Percentiles rank a stretch among this genome's conserved stretches.
Conservation (phyloP, 768 basidiomycete genomes). For the Mycena kentingensis region DNA sequence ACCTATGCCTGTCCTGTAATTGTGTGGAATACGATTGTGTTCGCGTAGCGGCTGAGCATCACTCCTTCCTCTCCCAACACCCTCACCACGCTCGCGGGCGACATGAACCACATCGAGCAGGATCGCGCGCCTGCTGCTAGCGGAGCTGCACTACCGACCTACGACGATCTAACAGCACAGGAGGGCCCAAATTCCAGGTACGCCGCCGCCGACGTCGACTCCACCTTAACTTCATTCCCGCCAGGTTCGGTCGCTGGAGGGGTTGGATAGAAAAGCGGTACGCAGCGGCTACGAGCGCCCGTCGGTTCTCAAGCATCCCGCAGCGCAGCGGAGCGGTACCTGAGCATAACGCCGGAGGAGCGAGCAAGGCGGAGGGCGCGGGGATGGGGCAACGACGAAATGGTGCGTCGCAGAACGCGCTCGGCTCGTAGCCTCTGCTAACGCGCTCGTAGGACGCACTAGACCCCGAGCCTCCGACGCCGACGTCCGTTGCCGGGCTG, state of each 20-base stretch:
- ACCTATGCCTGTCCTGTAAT: too few species aligned
- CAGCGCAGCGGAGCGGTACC: conserved; percentile 85
- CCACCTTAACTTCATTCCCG: conserved; percentile 12
- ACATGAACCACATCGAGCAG: conserved; percentile 43
- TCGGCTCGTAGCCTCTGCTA: not conserved
- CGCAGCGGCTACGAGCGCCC: conserved; percentile 6
- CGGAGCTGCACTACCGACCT: conserved; percentile 70
- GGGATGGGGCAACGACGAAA: conserved; percentile 66
- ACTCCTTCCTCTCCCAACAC: too few species aligned
- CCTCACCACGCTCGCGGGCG: too few species aligned
- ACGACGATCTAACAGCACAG: conserved; percentile 76
- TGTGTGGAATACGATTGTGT: too few species aligned
- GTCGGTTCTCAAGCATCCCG: conserved; percentile 6
- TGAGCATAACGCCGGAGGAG: conserved; percentile 63
- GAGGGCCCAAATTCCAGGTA: conserved; percentile 84
- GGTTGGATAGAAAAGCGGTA: conserved; percentile 90
- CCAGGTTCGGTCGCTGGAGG: conserved; percentile 82
- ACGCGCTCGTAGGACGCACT: conserved; percentile 14
- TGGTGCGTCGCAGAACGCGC: conserved; percentile 22
- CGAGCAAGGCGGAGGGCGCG: conserved; percentile 55
- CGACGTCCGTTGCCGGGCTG: conserved; percentile 28
- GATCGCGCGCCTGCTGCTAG: conserved; percentile 36
- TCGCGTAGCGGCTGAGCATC: too few species aligned
- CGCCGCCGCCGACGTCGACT: conserved; percentile 16
- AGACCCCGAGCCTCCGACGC: conserved; percentile 26